Evolutionary conservation across 352 stramenopile species (phyloP).

Genomic region (Globisporangium cylindrosporum): DNA sequence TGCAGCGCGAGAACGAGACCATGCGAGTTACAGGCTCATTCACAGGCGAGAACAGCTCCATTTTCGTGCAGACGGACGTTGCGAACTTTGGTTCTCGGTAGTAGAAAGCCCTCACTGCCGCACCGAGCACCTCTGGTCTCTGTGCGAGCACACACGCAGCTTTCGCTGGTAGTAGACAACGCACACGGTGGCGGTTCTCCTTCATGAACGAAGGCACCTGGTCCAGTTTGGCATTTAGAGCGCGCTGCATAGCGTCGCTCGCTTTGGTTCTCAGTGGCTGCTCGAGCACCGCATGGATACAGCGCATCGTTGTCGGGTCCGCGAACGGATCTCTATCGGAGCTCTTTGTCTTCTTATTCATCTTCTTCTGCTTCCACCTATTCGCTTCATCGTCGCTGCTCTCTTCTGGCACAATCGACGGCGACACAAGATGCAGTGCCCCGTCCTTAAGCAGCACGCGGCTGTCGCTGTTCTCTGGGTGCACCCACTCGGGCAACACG

Average conservation of each 20-base stretch:
- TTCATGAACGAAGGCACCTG: slow-evolving; percentile 38
- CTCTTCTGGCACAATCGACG: slow-evolving; percentile 24
- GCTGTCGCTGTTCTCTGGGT: slow-evolving; percentile 46
- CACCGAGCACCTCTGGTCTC: slow-evolving; percentile 31
- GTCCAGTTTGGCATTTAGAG: slow-evolving; percentile 36
- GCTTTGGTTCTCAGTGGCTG: slow-evolving; percentile 18
- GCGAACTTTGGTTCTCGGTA: slow-evolving; percentile 61
- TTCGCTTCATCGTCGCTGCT: slow-evolving; percentile 9
- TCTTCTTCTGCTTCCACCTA: background rate
- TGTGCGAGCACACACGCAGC: slow-evolving; percentile 32
- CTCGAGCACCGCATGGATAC: slow-evolving; percentile 12
- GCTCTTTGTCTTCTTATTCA: background rate
- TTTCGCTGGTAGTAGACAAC: slow-evolving; percentile 40
- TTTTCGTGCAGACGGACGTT: slow-evolving; percentile 44
- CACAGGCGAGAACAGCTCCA: slow-evolving; percentile 46
- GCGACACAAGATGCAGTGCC: slow-evolving; percentile 42
- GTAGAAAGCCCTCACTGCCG: slow-evolving; percentile 72
- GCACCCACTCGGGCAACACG: slow-evolving; percentile 59
- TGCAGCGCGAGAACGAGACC: slow-evolving; percentile 74
- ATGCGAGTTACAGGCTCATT: slow-evolving; percentile 21
- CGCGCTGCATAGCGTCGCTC: slow-evolving; percentile 35
- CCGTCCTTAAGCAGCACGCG: slow-evolving; percentile 48
- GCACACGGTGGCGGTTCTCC: slow-evolving; percentile 48
- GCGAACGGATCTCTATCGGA: background rate
- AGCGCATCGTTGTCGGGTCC: background rate